Evolutionary conservation across 1,284 basidiomycete genomes (phyloP).

Genomic region (Leccinum olivaceoglutinosum): DNA sequence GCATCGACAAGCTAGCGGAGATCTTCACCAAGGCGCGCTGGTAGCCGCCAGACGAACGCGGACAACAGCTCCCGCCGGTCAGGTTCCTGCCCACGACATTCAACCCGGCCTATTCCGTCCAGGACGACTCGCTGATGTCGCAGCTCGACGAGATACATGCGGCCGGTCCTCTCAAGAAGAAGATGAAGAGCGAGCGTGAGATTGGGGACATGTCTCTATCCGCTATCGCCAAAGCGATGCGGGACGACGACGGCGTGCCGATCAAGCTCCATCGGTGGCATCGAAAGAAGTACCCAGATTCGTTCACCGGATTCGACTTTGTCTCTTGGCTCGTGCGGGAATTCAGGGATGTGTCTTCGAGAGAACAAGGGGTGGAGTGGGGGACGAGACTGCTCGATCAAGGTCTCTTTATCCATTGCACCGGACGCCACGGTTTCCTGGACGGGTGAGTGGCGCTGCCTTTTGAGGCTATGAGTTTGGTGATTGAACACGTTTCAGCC

Average conservation of each 20-base stretch:
- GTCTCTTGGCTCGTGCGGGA: slow-evolving; percentile 84
- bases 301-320: slow-evolving; percentile 83
- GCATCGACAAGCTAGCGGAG: slow-evolving; percentile 89
- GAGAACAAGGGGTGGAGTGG: slow-evolving; percentile 77
- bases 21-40: slow-evolving; percentile 80
- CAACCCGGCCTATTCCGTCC: slow-evolving; percentile 70
- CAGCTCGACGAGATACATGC: slow-evolving; percentile 78
- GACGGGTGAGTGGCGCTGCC: slow-evolving; percentile 59
- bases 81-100: slow-evolving; percentile 79
- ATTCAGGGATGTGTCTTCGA: slow-evolving; percentile 77
- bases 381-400: slow-evolving; percentile 70
- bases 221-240: slow-evolving; percentile 72
- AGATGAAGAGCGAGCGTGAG: slow-evolving; percentile 69
- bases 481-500: slow-evolving; percentile 37
- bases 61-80: slow-evolving; percentile 48
- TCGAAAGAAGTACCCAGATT: slow-evolving; percentile 59
- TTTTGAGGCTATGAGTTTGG: slow-evolving; percentile 1
- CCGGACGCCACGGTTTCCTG: slow-evolving; percentile 73
- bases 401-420: slow-evolving; percentile 80
- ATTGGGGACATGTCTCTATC: slow-evolving; percentile 57
- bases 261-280: slow-evolving; percentile 81
- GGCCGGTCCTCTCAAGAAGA: slow-evolving; percentile 67
- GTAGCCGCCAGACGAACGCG: slow-evolving; percentile 59
- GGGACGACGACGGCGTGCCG: slow-evolving; percentile 69
- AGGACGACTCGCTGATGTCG: slow-evolving; percentile 72